Percentiles rank a stretch among this genome's conserved stretches.
phyloP scores from a whole-genome alignment of 805 yeast species.

The Spathaspora boniae region DNA sequence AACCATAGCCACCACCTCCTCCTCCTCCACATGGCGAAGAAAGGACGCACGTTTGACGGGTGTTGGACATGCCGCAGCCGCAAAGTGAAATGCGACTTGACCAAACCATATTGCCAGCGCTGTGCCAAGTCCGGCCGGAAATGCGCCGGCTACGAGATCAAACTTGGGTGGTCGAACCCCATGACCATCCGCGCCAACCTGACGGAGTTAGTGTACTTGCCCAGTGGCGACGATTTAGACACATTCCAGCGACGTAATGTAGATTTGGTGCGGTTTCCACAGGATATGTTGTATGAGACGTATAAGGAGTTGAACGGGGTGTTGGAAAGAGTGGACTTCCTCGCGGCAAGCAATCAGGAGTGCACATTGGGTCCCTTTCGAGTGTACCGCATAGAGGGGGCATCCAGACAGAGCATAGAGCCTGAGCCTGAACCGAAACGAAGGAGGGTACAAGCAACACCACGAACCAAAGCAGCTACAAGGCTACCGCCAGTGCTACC shows the following conservation, averaged over 20 bases:
- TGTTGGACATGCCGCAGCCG: constrained; percentile 55
- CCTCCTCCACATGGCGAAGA: constrained; percentile 20
- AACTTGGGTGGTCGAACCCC: constrained; percentile 45
- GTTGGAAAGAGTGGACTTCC: constrained; percentile 29
- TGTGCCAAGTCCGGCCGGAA: constrained; percentile 42
- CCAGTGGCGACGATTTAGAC: constrained; percentile 15
- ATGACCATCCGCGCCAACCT: constrained; percentile 24
- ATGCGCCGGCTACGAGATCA: constrained; percentile 51
- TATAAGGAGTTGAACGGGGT: constrained; percentile 36
- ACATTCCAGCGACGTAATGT: constrained; percentile 44
- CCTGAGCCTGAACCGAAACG: not conserved
- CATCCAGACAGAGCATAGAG: not conserved
- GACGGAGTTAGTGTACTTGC: constrained; percentile 16
- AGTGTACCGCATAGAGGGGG: constrained; percentile 13
- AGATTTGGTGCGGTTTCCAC: constrained; percentile 41
- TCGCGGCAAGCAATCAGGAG: constrained; percentile 8
- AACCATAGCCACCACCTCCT: too few relatives aligned
- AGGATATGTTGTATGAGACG: constrained; percentile 29
- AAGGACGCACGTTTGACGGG: constrained; percentile 43
- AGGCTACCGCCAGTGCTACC: not conserved
- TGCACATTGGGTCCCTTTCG: constrained; percentile 23
- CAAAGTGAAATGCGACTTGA: constrained; percentile 52
- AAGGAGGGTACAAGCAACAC: not conserved
- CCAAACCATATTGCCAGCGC: constrained; percentile 43
- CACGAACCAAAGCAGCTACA: constrained; percentile 1